phyloP scores from a whole-genome alignment of 2,329 filamentous ascomycete species.

The Aspergillus pseudonomiae region DNA sequence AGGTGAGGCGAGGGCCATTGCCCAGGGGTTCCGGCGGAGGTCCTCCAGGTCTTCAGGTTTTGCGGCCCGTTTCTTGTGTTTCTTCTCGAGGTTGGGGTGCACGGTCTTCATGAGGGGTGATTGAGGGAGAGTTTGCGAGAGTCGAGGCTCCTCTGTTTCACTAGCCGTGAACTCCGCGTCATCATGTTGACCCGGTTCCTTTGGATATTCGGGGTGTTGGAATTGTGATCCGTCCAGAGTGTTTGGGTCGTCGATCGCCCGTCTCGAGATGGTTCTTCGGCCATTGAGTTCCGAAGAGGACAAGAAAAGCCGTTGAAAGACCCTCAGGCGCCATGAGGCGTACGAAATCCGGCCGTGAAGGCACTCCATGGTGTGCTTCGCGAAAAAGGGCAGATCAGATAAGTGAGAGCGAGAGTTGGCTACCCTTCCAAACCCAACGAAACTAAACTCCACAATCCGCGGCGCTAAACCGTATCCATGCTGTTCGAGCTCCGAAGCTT shows the following conservation, averaged over 20 bases:
- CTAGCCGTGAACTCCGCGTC: neutral
- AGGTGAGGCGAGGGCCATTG: constrained; percentile 42
- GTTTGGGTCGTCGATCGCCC: constrained; percentile 20
- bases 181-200: neutral
- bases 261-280: constrained; percentile 7
- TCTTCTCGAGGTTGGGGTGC: constrained; percentile 20
- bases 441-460: neutral
- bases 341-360: constrained; percentile 29
- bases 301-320: constrained; percentile 29
- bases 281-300: constrained; percentile 3
- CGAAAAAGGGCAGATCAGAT: neutral
- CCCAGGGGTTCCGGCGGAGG: constrained; percentile 45
- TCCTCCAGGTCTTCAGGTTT: constrained; percentile 29
- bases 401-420: neutral
- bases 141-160: constrained; percentile 13
- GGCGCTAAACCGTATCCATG: constrained; percentile 1
- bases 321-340: constrained; percentile 35
- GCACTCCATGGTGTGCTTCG: constrained; percentile 29
- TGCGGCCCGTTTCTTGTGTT: constrained; percentile 30
- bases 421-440: no score
- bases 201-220: neutral
- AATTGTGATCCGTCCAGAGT: constrained; percentile 1
- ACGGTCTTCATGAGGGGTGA: constrained; percentile 37
- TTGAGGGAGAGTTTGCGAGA: constrained; percentile 39
- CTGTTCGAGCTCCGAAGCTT: neutral